Base-by-base conservation (phyloP, 1,284 basidiomycete genomes). In the Irpex sp. region DNA sequence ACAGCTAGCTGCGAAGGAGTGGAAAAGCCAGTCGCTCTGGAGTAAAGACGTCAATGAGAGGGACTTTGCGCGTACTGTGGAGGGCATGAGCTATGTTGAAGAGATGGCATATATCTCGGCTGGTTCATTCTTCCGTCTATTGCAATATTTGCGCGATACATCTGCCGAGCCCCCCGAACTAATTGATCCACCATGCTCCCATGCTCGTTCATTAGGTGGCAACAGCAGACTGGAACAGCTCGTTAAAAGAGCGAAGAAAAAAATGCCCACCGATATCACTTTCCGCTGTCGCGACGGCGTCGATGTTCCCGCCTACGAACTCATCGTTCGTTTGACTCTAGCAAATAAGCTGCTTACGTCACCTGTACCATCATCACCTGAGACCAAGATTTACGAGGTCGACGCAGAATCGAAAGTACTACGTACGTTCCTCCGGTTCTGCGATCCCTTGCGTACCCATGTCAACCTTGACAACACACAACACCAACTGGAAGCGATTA, bases 31-130 rank as follows among this genome's bases (percentile, higher is more conserved):
- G 3, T 13, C 11, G 44, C 31, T 31, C 9, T 7, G 36, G 17
- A 54, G 44, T 15, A 5, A 19, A 15, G 6, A 8, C 26, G 17
- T 7, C 31, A 44, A 13, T 11, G n/a, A 31, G 2, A 4, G 17
- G 4, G 37, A 38, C 13, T 62, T 65, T 40, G 7, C 11, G 6
- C 4, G 26, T 21, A 62, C 62, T 15, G 1, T 62, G 4, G 40
- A 52, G 2, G 60, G 62, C 34, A 44, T 15, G 26, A 19, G 37
- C 37, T 64, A 60, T 26, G 21, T 31, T 5, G n/a, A 38, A 1
- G 57, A 64, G 19, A 66, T 66, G 60, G 15, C 56, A 5, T 7
- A 44, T n/a, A 59, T 66, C 34, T 37, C 65, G 5, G 52, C 65
- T 9, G 63, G 44, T 5, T 13, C 38, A 15, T 66, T 62, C 58